Base-by-base conservation (phyloP, 495 filamentous ascomycete species). In the Jackrogersella minutella region DNA sequence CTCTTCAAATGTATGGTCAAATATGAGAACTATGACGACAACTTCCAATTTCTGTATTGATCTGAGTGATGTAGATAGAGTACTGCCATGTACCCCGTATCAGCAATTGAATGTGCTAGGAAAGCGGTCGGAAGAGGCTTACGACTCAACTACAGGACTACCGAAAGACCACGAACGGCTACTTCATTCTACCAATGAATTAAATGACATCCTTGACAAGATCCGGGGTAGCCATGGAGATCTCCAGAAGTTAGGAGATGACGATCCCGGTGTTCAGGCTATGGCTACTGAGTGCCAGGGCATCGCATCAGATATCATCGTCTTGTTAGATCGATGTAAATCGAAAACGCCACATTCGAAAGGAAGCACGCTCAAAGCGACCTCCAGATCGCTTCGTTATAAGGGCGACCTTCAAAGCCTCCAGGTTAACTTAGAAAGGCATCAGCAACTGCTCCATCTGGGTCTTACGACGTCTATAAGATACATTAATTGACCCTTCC, bases 101-200 rank as follows among this genome's bases (percentile, higher is more conserved):
- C 33, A 50, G 13, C 57, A 30, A 13, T 11, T n/a, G 31, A 49
- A 49, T 49, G 44, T 26, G n/a, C n/a, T 9, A 51, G 36, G 19
- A 60, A 31, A 26, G 33, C 30, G n/a, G n/a, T n/a, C n/a, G 2
- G 51, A 33, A 24, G 58, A 61, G 10, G 26, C 37, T 14, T 61
- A 61, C 16, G 26, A 61, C 16, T 61, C 58, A 6, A n/a, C 36
- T 16, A 24, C 46, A 17, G 58, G 58, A 5, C 14, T 61, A 13
- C 14, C 26, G 28, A 41, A 44, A 31, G 46, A 61, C 9, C 34
- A 43, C 1, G 34, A 52, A 14, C 31, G 17, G 9, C 14, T 61
- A 14, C 26, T 31, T 1, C 11, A 31, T 1, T 34, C 13, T 22
- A 51, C 44, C 2, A 33, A 33, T 5, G 46, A 61, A 16, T 1